Percentiles rank a stretch among this genome's conserved stretches.
Evolutionary conservation across 441 rosid species (phyloP).

Genomic region (Adansonia madagascariensis): DNA sequence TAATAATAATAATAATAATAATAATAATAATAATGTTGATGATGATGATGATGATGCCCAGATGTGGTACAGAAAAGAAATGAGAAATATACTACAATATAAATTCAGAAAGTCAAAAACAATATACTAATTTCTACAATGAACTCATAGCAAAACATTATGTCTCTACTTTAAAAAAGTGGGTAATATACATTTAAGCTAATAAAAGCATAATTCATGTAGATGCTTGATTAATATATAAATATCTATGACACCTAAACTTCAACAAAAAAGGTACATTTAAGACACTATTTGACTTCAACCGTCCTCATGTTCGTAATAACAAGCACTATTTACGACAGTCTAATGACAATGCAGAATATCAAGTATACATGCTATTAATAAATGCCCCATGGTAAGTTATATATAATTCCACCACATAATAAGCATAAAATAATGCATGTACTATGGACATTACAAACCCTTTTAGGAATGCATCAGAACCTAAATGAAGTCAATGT

Average conservation of each 20-base stretch:
- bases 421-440: not conserved
- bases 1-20: not conserved
- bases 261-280: not conserved
- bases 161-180: not conserved
- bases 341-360: not conserved
- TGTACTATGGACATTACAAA: not conserved
- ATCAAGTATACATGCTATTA: not conserved
- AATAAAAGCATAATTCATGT: not conserved
- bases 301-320: not conserved
- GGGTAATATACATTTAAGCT: not conserved
- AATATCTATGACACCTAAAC: not conserved
- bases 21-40: not conserved
- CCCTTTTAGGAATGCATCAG: not conserved
- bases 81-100: not conserved
- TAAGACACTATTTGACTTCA: not conserved
- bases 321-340: not conserved
- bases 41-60: not conserved
- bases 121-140: not conserved
- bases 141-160: not conserved
- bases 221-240: not conserved
- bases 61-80: not conserved
- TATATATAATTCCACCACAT: not conserved
- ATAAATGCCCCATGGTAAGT: not conserved
- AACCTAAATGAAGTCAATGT: not conserved
- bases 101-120: slow-evolving; percentile 5